A percentile compares a stretch with the other conserved stretches of the same genome.
Evolutionary conservation across 169 alveolate species (phyloP).

Genomic region (Theileria parva): DNA sequence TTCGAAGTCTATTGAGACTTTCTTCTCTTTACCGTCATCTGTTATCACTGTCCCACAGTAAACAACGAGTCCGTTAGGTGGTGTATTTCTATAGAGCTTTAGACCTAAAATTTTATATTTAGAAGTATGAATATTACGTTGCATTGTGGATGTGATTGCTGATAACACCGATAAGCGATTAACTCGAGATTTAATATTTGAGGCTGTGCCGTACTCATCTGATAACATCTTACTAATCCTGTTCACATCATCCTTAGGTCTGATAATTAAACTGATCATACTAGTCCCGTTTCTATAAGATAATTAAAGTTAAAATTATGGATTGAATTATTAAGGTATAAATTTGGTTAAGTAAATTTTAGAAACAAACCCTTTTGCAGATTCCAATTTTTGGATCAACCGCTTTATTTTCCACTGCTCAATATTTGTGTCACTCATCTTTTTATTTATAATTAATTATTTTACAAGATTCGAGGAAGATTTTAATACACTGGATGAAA

Average conservation of each 20-base stretch:
- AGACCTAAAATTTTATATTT: slow-evolving; percentile 69
- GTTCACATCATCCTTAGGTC: slow-evolving; percentile 95
- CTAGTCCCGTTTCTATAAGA: slow-evolving; percentile 91
- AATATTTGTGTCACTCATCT: slow-evolving; percentile 81
- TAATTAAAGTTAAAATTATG: not conserved
- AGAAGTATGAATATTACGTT: slow-evolving; percentile 77
- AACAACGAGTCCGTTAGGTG: slow-evolving; percentile 96
- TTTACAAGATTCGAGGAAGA: not conserved
- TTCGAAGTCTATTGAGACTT: slow-evolving; percentile 94
- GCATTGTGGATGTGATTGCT: slow-evolving; percentile 97
- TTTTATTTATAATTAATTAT: slow-evolving; percentile 24
- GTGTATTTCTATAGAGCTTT: slow-evolving; percentile 93
- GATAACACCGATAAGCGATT: slow-evolving; percentile 95
- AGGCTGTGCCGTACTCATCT: slow-evolving; percentile 96
- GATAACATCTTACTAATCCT: slow-evolving; percentile 91
- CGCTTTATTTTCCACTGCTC: slow-evolving; percentile 93
- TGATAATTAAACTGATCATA: slow-evolving; percentile 94
- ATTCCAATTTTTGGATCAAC: slow-evolving; percentile 86
- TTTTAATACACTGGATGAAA: not conserved
- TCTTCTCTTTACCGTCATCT: slow-evolving; percentile 96
- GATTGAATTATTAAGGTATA: not conserved
- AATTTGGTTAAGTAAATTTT: not conserved
- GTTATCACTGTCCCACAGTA: slow-evolving; percentile 96
- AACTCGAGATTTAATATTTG: slow-evolving; percentile 95
- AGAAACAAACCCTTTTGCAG: slow-evolving; percentile 85